These are phyloP conservation scores for Somion occarium DNA, from an alignment of 1,284 basidiomycete species.

Conservation along the genomic window DNA sequence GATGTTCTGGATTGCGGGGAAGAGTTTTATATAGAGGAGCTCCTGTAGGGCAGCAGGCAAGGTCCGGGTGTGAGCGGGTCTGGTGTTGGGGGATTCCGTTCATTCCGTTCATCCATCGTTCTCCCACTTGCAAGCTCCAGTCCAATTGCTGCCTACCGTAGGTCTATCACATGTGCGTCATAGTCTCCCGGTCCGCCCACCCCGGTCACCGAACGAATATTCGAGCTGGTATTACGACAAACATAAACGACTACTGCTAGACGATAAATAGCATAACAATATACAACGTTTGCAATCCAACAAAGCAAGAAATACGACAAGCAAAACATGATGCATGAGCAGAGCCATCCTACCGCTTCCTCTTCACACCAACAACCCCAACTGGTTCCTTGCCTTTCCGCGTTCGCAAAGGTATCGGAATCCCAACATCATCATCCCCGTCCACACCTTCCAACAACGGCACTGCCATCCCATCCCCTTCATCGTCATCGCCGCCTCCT, in stretches of 20 bases:
- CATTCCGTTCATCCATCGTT: conserved; percentile 2
- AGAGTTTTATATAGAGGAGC: too few species aligned
- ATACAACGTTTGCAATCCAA: conserved; percentile 7
- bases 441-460: conserved; percentile 16
- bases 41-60: conserved; percentile 8
- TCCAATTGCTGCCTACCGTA: neutral
- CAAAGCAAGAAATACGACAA: neutral
- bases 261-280: conserved; percentile 16
- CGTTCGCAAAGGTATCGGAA: conserved; percentile 60
- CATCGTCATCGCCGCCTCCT: conserved; percentile 8
- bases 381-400: conserved; percentile 51
- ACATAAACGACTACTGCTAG: neutral
- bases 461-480: conserved; percentile 9
- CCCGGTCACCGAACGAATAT: neutral
- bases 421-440: conserved; percentile 58
- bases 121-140: neutral
- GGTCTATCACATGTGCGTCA: conserved; percentile 11
- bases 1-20: too few species aligned
- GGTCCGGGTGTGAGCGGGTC: conserved; percentile 6
- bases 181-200: conserved; percentile 3
- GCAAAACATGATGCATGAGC: conserved; percentile 6
- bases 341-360: conserved; percentile 40
- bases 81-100: conserved; percentile 1
- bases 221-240: neutral
- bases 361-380: conserved; percentile 46